Evolutionary conservation across 495 filamentous ascomycete species (phyloP).

Genomic region (Penicilliopsis zonata): DNA sequence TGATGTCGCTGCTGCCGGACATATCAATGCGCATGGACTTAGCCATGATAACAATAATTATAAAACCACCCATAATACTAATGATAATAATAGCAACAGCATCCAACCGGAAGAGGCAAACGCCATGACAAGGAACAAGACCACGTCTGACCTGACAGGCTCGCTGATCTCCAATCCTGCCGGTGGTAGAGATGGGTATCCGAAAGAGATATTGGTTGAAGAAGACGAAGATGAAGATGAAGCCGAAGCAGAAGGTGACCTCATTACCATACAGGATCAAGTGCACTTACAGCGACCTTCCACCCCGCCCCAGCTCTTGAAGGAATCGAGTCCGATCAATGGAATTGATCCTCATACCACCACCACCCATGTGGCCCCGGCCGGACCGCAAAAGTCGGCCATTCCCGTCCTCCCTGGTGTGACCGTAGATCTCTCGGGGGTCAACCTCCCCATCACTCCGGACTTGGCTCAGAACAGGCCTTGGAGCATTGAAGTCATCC

Average conservation of each 20-base stretch:
- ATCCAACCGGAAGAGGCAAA: constrained; percentile 6
- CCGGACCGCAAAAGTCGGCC: neutral
- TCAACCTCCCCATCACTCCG: constrained; percentile 19
- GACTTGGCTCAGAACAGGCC: constrained; percentile 24
- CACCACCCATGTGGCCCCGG: constrained; percentile 1
- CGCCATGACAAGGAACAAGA: constrained; percentile 2
- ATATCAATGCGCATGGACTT: too few relatives aligned
- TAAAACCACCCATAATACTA: too few relatives aligned
- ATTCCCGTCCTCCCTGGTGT: constrained; percentile 7
- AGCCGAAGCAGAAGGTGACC: too few relatives aligned
- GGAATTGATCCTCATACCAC: neutral
- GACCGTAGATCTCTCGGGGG: constrained; percentile 12
- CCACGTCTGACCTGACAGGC: constrained; percentile 11
- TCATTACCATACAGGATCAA: constrained; percentile 8
- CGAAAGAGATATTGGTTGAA: constrained; percentile 12
- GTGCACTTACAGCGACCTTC: constrained; percentile 30
- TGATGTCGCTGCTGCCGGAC: constrained; percentile 6
- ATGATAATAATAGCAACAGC: constrained; percentile 2
- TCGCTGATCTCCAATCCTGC: constrained; percentile 9
- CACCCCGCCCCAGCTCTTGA: constrained; percentile 25
- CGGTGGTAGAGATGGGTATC: constrained; percentile 10
- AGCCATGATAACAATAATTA: too few relatives aligned
- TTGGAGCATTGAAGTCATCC: constrained; percentile 36
- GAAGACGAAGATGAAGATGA: too few relatives aligned
- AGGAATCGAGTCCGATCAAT: constrained; percentile 24